These are phyloP conservation scores for Dactylellina sp. DNA, from an alignment of 2,329 filamentous ascomycete genomes.

Conservation along the genomic window DNA sequence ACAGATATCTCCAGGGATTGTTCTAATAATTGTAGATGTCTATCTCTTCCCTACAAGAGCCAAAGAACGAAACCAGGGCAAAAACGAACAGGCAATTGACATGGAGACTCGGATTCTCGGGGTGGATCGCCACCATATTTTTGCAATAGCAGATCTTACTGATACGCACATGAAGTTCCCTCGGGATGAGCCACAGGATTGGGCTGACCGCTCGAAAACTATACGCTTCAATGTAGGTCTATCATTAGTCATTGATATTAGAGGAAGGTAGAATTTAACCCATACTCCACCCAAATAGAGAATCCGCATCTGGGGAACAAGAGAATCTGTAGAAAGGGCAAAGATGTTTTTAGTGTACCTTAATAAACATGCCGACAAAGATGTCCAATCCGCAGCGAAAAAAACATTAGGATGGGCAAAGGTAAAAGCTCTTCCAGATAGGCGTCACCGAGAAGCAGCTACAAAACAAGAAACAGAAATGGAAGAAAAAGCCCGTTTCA, in stretches of 20 bases:
- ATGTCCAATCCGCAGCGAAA: slow-evolving; percentile 48
- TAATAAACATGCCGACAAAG: slow-evolving; percentile 57
- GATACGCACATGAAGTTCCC: slow-evolving; percentile 52
- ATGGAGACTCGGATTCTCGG: slow-evolving; percentile 43
- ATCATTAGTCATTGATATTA: not conserved
- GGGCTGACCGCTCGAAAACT: slow-evolving; percentile 3
- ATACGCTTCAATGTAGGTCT: slow-evolving; percentile 17
- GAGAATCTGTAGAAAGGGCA: slow-evolving; percentile 56
- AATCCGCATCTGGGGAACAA: slow-evolving; percentile 59
- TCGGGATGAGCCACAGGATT: slow-evolving; percentile 38
- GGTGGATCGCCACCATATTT: slow-evolving; percentile 37
- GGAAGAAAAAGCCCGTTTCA: slow-evolving; percentile 48
- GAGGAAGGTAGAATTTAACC: not conserved
- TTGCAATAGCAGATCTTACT: slow-evolving; percentile 46
- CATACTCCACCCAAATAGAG: slow-evolving; percentile 31
- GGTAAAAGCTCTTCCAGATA: slow-evolving; percentile 56
- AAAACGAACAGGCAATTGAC: slow-evolving; percentile 25
- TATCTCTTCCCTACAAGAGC: slow-evolving; percentile 42
- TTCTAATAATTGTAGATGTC: slow-evolving; percentile 13
- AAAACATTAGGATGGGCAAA: slow-evolving; percentile 56
- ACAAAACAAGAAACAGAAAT: slow-evolving; percentile 37
- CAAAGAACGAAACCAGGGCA: slow-evolving; percentile 3
- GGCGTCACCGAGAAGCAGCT: slow-evolving; percentile 36
- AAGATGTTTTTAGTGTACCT: slow-evolving; percentile 59
- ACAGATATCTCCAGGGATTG: not conserved